Evolutionary conservation across 163 green algal genomes (phyloP).

Genomic region (Coccomyxa subellipsoidea): DNA sequence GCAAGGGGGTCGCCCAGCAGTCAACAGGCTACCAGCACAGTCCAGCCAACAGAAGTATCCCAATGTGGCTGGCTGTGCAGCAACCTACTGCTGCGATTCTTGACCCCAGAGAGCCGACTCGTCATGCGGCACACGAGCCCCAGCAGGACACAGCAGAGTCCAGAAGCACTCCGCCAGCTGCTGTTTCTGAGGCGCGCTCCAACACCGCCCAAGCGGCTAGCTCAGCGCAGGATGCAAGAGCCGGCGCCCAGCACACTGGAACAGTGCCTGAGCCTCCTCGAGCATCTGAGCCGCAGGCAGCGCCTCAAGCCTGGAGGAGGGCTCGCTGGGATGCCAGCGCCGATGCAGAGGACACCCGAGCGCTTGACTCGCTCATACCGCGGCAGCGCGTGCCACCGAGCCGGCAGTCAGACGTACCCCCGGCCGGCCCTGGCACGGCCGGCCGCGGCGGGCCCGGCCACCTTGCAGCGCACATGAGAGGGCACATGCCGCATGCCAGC

Average conservation of each 20-base stretch:
- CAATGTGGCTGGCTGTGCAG: no score
- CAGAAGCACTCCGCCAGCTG: no score
- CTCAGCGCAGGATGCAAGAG: background rate
- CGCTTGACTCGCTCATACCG: background rate
- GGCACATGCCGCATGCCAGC: background rate
- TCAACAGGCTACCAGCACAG: background rate
- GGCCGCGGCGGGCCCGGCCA: no score
- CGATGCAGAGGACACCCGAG: background rate
- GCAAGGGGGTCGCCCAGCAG: background rate
- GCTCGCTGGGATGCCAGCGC: background rate
- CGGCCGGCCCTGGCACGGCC: no score
- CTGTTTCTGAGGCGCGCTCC: no score
- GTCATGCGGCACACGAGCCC: no score
- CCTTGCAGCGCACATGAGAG: no score
- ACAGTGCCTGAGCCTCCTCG: background rate
- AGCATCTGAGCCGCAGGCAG: background rate
- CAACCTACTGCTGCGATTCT: no score
- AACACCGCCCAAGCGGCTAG: background rate
- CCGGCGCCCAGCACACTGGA: background rate
- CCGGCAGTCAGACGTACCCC: no score
- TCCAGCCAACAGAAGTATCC: background rate
- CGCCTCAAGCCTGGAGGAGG: background rate
- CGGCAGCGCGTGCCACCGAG: background rate
- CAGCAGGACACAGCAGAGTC: no score
- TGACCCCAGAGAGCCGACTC: no score